Evolutionary conservation across 306 rosid species (phyloP), one percentile per base, ranked within the genome.

Genomic region (cucumber (Cucumis sativus)): DNA sequence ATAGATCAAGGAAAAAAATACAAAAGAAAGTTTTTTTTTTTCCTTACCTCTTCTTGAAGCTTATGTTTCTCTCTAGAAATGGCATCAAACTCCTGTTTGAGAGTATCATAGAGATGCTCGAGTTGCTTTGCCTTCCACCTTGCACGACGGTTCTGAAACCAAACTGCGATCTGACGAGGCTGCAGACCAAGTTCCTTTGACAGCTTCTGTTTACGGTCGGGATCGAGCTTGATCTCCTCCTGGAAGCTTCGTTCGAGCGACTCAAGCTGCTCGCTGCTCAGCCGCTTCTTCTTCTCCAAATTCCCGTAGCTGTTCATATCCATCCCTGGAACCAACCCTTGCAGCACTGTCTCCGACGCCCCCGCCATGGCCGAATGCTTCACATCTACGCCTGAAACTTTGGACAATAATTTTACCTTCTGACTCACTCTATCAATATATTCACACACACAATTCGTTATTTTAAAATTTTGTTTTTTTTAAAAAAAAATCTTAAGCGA

Each of bases 61-160:
- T 84, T 86, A 9, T 83, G 90, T 71, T 92, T 96, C 83, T 96
- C 99, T 78, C 80, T 87, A 25, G 84, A 87, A 35, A 96, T 82
- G 52, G 56, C 82, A 74, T 92, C 98, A 80, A 84, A 87, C 40
- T 96, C 92, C 14, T 89, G 96, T 76, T 91, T 96, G 21, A 96
- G 99, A 0, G 89, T 47, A 69, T 96, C 98, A 23, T 96, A 92
- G 80, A 92, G 79, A 71, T 84, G 78, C 80, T 96, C 99, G n/a
- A 96, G 97, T 76, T 96, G 91, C 90, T 96, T 96, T 8, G 90
- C 84, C 84, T 96, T 96, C 99, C 99, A 96, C 72, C 97, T 81
- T 17, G 99, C 96, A 37, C 99, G 87, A 49, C 98, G 84, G 77
- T 96, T 96, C 76, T 96, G 99, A 82, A 96, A 96, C 99, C 99